Evolutionary conservation across 176 grass and related monocot species (phyloP).

Genomic region (Tillandsia leiboldiana): DNA sequence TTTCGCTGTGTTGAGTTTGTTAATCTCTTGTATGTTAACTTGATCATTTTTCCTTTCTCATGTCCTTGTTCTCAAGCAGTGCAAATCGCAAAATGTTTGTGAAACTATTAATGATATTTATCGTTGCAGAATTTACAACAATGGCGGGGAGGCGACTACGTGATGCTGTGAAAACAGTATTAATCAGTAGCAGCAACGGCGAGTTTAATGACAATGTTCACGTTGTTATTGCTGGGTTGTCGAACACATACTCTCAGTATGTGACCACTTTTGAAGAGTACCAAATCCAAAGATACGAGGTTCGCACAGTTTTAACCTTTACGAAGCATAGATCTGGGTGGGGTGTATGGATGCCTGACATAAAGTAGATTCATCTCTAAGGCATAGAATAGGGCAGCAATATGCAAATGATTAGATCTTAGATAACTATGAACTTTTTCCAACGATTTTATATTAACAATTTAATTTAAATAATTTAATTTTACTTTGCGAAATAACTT

Average conservation of each 20-base stretch:
- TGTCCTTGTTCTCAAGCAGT: background rate
- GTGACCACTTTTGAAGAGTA: conserved; percentile 92
- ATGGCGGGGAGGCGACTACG: conserved; percentile 85
- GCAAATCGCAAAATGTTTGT: background rate
- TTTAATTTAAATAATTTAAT: background rate
- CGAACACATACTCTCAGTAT: conserved; percentile 93
- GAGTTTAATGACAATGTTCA: conserved; percentile 63
- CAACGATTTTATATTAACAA: too few relatives aligned
- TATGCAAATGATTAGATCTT: background rate
- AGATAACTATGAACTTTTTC: too few relatives aligned
- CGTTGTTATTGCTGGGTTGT: conserved; percentile 81
- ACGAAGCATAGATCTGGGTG: background rate
- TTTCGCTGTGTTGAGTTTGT: too few relatives aligned
- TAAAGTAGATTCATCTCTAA: background rate
- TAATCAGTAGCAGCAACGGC: conserved; percentile 38
- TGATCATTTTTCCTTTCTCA: background rate
- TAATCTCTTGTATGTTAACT: too few relatives aligned
- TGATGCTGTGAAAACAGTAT: conserved; percentile 62
- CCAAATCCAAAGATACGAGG: conserved; percentile 97
- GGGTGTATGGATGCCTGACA: background rate
- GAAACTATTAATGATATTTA: background rate
- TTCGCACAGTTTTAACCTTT: conserved; percentile 19
- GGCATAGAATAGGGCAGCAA: background rate
- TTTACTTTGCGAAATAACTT: conserved; percentile 8
- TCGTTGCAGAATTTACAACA: conserved; percentile 81